A percentile compares a stretch with the other conserved stretches of the same genome.
These are phyloP conservation scores for Phellopilus nigrolimitatus DNA, from an alignment of 1,284 basidiomycete genomes.

Conservation along the genomic window DNA sequence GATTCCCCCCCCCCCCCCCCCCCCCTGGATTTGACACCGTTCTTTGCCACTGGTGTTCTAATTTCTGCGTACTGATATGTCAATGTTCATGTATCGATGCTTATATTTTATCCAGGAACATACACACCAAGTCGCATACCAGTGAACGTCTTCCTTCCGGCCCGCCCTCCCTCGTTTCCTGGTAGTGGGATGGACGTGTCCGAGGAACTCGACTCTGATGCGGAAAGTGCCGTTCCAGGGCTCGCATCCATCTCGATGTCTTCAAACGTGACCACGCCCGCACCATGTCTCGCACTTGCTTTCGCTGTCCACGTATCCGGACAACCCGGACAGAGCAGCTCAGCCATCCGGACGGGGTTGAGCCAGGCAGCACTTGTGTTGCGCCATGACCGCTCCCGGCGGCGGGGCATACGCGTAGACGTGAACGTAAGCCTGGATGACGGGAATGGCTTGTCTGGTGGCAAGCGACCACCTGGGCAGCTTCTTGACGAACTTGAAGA, in stretches of 20 bases:
- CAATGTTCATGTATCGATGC: too few species aligned
- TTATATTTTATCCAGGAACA: conserved; percentile 8
- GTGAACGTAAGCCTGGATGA: conserved; percentile 3
- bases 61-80: too few species aligned
- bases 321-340: background rate
- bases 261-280: background rate
- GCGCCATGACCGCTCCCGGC: conserved; percentile 16
- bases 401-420: conserved; percentile 14
- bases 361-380: conserved; percentile 10
- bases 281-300: conserved; percentile 5
- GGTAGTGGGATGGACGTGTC: background rate
- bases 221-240: conserved; percentile 11
- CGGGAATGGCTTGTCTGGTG: background rate
- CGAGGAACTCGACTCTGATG: conserved; percentile 9
- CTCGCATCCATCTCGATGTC: conserved; percentile 10
- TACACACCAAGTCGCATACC: conserved; percentile 14
- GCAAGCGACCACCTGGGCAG: background rate
- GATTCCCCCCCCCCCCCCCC: too few species aligned
- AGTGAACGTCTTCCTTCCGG: conserved; percentile 18
- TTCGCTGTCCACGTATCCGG: conserved; percentile 3
- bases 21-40: too few species aligned
- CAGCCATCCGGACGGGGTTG: background rate
- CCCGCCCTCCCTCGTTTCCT: conserved; percentile 4
- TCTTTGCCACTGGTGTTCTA: too few species aligned
- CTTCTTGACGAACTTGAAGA: conserved; percentile 18